Percentiles rank a stretch among this genome's conserved stretches.
Conservation (phyloP, 768 basidiomycete genomes). For the Boletus pseudo-olivaceus region DNA sequence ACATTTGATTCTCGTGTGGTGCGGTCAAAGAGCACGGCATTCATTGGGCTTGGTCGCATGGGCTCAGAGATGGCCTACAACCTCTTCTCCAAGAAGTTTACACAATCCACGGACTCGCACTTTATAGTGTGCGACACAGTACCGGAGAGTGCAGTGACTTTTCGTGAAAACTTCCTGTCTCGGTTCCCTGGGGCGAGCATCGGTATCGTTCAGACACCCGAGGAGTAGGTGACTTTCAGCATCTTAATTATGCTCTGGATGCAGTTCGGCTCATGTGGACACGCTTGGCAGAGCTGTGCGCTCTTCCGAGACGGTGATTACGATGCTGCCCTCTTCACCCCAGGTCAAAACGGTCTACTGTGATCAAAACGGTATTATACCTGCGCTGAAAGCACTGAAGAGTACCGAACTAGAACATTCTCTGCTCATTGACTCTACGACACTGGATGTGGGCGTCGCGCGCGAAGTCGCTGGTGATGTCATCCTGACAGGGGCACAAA, state of each 20-base stretch:
- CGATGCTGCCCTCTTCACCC: constrained; percentile 91
- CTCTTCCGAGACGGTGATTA: constrained; percentile 66
- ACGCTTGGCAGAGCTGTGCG: constrained; percentile 51
- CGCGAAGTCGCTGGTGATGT: constrained; percentile 59
- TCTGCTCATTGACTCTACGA: constrained; percentile 87
- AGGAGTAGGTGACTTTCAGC: constrained; percentile 54
- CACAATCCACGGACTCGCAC: constrained; percentile 46
- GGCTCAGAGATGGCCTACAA: constrained; percentile 85
- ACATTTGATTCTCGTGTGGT: constrained; percentile 33
- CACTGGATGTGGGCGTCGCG: constrained; percentile 77
- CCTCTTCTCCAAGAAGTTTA: constrained; percentile 71
- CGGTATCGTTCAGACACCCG: constrained; percentile 57
- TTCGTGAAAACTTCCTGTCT: constrained; percentile 51
- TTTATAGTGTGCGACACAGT: constrained; percentile 82
- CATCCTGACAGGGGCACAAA: constrained; percentile 53
- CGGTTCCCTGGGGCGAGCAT: constrained; percentile 61
- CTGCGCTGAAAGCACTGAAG: constrained; percentile 51
- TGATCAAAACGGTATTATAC: constrained; percentile 57
- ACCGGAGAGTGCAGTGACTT: constrained; percentile 52
- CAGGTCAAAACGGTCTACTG: constrained; percentile 79
- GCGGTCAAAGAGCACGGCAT: constrained; percentile 57
- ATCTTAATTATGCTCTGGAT: background rate
- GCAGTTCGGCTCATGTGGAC: constrained; percentile 9
- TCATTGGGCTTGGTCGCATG: constrained; percentile 88
- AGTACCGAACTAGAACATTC: constrained; percentile 41